Evolutionary conservation across 331 rosid genomes (phyloP).

Genomic region (Cydonia oblonga): DNA sequence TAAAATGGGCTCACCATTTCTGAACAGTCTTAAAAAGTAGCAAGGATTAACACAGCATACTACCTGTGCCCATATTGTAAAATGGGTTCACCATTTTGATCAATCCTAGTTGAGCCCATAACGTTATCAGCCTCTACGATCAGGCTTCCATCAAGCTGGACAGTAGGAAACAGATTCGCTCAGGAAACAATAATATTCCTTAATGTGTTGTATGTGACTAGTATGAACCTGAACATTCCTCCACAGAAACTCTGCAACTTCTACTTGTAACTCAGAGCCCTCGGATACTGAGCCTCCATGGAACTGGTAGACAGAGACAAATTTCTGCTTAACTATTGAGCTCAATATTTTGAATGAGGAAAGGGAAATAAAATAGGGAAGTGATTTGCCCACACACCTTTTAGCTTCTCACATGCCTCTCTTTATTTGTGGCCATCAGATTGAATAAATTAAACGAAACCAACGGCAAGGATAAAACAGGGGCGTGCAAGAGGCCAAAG

Average conservation of each 20-base stretch:
- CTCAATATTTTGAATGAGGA: not conserved
- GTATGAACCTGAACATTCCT: conserved; percentile 73
- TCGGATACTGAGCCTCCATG: conserved; percentile 67
- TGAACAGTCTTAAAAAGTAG: not conserved
- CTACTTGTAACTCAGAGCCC: conserved; percentile 89
- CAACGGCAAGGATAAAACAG: too few species aligned
- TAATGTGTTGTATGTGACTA: conserved; percentile 6
- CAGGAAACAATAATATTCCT: not conserved
- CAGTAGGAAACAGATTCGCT: conserved; percentile 28
- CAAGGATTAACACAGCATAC: not conserved
- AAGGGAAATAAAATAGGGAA: not conserved
- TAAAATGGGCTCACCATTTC: not conserved
- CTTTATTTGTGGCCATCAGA: too few species aligned
- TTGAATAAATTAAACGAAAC: too few species aligned
- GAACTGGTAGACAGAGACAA: conserved; percentile 40
- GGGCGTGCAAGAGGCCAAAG: too few species aligned
- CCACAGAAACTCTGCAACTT: conserved; percentile 89
- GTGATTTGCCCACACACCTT: too few species aligned
- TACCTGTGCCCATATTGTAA: conserved; percentile 81
- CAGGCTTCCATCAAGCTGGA: conserved; percentile 84
- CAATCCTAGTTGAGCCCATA: conserved; percentile 56
- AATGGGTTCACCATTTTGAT: conserved; percentile 50
- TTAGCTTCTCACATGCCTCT: too few species aligned
- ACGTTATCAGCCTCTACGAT: conserved; percentile 47
- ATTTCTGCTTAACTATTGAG: conserved; percentile 3